Evolutionary conservation across 495 filamentous ascomycete species (phyloP), one percentile per base, ranked within the genome.

Genomic region (Penicillium bovifimosum): DNA sequence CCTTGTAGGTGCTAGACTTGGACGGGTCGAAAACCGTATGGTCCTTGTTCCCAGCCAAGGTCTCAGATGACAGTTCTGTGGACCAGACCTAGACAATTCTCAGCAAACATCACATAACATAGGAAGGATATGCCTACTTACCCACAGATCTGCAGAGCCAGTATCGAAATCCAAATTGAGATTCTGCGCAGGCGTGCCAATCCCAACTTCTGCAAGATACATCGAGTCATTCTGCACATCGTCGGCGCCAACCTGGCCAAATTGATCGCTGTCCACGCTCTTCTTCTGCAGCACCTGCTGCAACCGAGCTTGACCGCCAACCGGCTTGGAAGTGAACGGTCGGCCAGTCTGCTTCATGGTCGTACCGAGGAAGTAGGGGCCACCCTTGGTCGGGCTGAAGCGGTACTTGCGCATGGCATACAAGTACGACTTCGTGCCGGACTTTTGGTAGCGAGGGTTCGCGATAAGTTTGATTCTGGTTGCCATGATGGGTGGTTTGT

Each of bases 71-170:
- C 29, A 87, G 68, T 14, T 77, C 69, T 13, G 74, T 82, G 32
- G 84, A 88, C 73, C 82, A 86, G 32, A 86, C 73, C 83, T 85
- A 39, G 7, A 29, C 9, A 17, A 17, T 53, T 42, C 58, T 59
- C 56, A 53, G 50, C 38, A 26, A 26, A n/a, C 1, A 1, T 32
- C 29, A 35, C 8, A 36, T 29, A 17, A 13, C 1, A 17, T 13
- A 36, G 39, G 7, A 27, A 27, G 28, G 7, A 34, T 42, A 36
- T 20, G 4, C 4, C 18, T 16, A 59, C 77, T 52, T 75, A 91
- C 86, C 88, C 86, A 92, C 34, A 90, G 74, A 76, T 90, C 87
- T 6, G 84, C 75, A 39, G 85, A 87, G 9, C 86, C 88, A 27
- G 87, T 89, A 67, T 92, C 87, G 56, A 91, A 88, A 62, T 90